Conservation (phyloP, 2,329 filamentous ascomycete species). For the Trichoderma sp. region DNA sequence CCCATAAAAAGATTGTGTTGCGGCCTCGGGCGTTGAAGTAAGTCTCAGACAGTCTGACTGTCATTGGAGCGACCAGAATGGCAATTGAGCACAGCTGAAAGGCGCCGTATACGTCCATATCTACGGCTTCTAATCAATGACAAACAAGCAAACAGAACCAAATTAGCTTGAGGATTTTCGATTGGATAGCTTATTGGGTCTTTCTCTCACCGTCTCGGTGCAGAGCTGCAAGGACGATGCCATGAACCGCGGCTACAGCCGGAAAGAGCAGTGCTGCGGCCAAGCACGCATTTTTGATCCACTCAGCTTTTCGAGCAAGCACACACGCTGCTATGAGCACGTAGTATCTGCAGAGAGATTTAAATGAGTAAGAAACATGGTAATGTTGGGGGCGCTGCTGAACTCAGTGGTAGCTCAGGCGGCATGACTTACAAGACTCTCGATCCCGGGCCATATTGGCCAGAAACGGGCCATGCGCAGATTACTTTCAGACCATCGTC, state of each 20-base stretch:
- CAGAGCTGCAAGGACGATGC: slow-evolving; percentile 61
- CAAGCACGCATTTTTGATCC: slow-evolving; percentile 65
- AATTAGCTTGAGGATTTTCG: not conserved
- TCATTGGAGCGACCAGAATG: slow-evolving; percentile 65
- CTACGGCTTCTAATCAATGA: slow-evolving; percentile 57
- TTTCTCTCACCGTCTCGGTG: slow-evolving; percentile 59
- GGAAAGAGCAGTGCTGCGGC: slow-evolving; percentile 66
- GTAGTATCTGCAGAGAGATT: slow-evolving; percentile 57
- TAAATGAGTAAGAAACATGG: not conserved
- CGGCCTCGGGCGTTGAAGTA: slow-evolving; percentile 67
- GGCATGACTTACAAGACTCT: slow-evolving; percentile 51
- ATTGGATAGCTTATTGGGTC: not conserved
- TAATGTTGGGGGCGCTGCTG: not conserved
- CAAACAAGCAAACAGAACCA: not conserved
- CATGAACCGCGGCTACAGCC: slow-evolving; percentile 66
- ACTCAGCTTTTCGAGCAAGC: slow-evolving; percentile 63
- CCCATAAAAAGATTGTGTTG: slow-evolving; percentile 70
- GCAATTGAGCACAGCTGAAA: slow-evolving; percentile 70
- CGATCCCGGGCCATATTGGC: slow-evolving; percentile 60
- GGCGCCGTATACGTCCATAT: slow-evolving; percentile 70
- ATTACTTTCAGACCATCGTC: slow-evolving; percentile 47
- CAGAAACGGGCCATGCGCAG: slow-evolving; percentile 60
- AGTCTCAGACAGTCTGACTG: slow-evolving; percentile 62
- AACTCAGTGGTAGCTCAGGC: not conserved
- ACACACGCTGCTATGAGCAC: slow-evolving; percentile 65